These are phyloP conservation scores for Platanthera guangdongensis DNA, from an alignment of 106 monocot genomes.

Conservation along the genomic window DNA sequence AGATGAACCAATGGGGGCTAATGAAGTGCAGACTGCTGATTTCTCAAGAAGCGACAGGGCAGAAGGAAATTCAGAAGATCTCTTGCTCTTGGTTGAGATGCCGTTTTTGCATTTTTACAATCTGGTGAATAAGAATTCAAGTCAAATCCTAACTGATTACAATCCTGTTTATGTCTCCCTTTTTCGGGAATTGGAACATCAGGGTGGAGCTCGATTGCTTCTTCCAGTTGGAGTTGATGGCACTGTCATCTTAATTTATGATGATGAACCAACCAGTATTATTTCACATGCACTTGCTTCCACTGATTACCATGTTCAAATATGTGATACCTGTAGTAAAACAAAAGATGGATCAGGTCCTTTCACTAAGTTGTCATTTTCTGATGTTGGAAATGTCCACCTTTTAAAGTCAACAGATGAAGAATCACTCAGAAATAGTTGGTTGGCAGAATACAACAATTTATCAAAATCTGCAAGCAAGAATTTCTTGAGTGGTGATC, in stretches of 20 bases:
- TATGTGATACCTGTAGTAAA: conserved; percentile 42
- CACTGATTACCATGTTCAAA: conserved; percentile 46
- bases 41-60: conserved; percentile 2
- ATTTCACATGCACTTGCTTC: conserved; percentile 73
- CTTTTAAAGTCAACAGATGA: conserved; percentile 40
- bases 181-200: conserved; percentile 36
- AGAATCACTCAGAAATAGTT: conserved; percentile 27
- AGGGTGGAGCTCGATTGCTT: conserved; percentile 44
- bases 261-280: conserved; percentile 84
- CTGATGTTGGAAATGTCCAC: conserved; percentile 34
- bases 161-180: conserved; percentile 41
- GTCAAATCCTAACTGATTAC: conserved; percentile 36
- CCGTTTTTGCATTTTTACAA: conserved; percentile 41
- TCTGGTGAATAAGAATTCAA: conserved; percentile 38
- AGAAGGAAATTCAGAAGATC: conserved; percentile 15
- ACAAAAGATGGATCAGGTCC: conserved; percentile 29
- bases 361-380: conserved; percentile 17
- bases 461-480: conserved; percentile 23
- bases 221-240: conserved; percentile 60
- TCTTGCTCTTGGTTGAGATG: conserved; percentile 32
- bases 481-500: conserved; percentile 17
- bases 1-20: conserved; percentile 13
- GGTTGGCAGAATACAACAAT: conserved; percentile 24
- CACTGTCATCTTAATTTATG: conserved; percentile 61
- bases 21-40: conserved; percentile 1